Conservation (phyloP, 441 rosid genomes). For the Corymbia calophylla region DNA sequence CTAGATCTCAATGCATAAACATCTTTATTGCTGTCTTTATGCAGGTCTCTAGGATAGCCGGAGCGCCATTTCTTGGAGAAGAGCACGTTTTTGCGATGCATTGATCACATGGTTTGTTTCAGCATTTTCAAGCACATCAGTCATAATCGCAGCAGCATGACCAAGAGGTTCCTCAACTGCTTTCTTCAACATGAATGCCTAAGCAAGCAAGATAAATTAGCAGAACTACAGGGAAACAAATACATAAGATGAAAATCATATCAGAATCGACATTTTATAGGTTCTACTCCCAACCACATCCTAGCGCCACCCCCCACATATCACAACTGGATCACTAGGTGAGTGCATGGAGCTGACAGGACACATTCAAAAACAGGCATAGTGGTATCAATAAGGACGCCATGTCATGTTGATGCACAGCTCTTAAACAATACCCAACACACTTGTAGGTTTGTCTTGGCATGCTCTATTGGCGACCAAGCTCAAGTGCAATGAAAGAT, state of each 20-base stretch:
- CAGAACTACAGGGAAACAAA: background rate
- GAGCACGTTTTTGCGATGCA: slow-evolving; percentile 82
- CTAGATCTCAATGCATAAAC: background rate
- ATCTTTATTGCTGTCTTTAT: background rate
- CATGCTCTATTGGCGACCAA: background rate
- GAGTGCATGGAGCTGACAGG: background rate
- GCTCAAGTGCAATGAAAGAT: background rate
- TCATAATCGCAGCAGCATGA: slow-evolving; percentile 89
- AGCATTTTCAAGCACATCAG: slow-evolving; percentile 87
- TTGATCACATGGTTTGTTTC: slow-evolving; percentile 75
- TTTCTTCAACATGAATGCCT: slow-evolving; percentile 94
- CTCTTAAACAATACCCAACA: background rate
- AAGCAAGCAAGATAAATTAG: background rate
- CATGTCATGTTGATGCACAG: background rate
- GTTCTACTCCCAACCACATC: background rate
- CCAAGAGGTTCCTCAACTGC: slow-evolving; percentile 92
- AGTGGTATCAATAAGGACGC: background rate
- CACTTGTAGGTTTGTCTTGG: background rate
- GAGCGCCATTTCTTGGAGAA: slow-evolving; percentile 92
- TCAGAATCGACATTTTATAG: background rate
- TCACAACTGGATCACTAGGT: background rate
- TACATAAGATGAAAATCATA: background rate
- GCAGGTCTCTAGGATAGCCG: slow-evolving; percentile 42
- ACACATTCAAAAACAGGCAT: background rate
- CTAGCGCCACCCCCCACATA: background rate